phyloP scores from a whole-genome alignment of 2,329 filamentous ascomycete species.

The Apiospora sp. region DNA sequence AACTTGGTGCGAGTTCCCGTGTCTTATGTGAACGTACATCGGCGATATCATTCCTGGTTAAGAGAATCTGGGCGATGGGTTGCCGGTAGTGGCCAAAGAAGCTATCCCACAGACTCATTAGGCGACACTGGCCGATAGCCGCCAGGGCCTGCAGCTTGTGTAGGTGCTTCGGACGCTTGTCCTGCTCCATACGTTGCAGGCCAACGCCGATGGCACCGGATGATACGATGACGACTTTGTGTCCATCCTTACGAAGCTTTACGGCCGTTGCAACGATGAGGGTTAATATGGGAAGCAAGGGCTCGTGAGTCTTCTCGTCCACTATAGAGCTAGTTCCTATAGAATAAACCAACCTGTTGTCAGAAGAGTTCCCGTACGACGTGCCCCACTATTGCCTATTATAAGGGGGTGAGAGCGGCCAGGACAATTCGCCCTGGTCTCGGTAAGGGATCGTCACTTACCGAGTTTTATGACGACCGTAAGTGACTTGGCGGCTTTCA shows the following conservation, averaged over 20 bases:
- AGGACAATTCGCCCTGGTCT: conserved; percentile 2
- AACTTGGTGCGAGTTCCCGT: conserved; percentile 31
- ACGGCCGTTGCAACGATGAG: conserved; percentile 95
- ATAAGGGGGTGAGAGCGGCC: not conserved
- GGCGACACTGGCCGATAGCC: conserved; percentile 92
- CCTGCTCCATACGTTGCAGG: conserved; percentile 86
- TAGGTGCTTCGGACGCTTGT: conserved; percentile 87
- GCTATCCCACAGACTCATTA: conserved; percentile 96
- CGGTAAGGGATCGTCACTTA: conserved; percentile 53
- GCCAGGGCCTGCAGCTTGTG: conserved; percentile 92
- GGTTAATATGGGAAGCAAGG: conserved; percentile 87
- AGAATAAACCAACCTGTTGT: conserved; percentile 17
- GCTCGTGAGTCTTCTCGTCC: conserved; percentile 93
- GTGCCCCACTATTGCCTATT: not conserved
- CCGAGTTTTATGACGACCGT: conserved; percentile 89
- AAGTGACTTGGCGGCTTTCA: conserved; percentile 72
- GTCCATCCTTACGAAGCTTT: conserved; percentile 86
- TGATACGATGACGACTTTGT: conserved; percentile 94
- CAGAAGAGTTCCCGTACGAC: not conserved
- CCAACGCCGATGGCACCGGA: conserved; percentile 97
- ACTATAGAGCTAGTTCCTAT: conserved; percentile 98
- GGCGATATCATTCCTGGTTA: conserved; percentile 95
- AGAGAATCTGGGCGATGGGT: conserved; percentile 91
- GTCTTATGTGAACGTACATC: conserved; percentile 66
- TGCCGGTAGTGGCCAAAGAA: conserved; percentile 88